phyloP scores from a whole-genome alignment of 169 alveolate species.

The Hepatocystis sp. region DNA sequence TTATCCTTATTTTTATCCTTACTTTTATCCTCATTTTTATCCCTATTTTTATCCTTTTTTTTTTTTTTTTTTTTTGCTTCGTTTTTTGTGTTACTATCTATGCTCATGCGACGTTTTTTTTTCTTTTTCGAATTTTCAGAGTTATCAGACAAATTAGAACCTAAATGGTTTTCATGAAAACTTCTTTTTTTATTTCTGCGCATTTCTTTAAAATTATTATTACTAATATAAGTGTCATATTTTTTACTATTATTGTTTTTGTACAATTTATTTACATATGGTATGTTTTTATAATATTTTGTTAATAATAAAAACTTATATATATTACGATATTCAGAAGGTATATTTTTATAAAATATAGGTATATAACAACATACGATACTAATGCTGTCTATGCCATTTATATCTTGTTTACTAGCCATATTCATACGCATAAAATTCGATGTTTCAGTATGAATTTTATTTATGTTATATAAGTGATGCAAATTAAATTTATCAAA shows the following conservation, averaged over 20 bases:
- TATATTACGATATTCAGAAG: slow-evolving; percentile 45
- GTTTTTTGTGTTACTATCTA: too few relatives aligned
- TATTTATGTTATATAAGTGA: slow-evolving; percentile 45
- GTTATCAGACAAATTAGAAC: too few relatives aligned
- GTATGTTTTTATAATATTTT: slow-evolving; percentile 28
- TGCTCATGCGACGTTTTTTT: too few relatives aligned
- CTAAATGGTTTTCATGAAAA: too few relatives aligned
- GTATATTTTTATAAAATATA: slow-evolving; percentile 38
- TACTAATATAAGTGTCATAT: too few relatives aligned
- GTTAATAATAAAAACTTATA: slow-evolving; percentile 44
- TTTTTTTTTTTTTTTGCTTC: too few relatives aligned
- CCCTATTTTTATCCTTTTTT: too few relatives aligned
- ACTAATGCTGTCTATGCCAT: neutral
- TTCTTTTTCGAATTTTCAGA: too few relatives aligned
- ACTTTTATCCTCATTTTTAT: too few relatives aligned
- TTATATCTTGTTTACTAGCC: neutral
- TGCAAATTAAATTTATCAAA: slow-evolving; percentile 62
- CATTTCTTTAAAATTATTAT: too few relatives aligned
- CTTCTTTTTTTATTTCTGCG: too few relatives aligned
- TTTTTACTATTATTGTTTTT: slow-evolving; percentile 7
- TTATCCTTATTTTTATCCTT: too few relatives aligned
- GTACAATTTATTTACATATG: slow-evolving; percentile 18
- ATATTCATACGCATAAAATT: slow-evolving; percentile 8
- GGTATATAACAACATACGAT: slow-evolving; percentile 67
- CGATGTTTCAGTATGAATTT: slow-evolving; percentile 22